Evolutionary conservation across 1,284 basidiomycete species (phyloP).

Genomic region (Sphagnurus paluster): DNA sequence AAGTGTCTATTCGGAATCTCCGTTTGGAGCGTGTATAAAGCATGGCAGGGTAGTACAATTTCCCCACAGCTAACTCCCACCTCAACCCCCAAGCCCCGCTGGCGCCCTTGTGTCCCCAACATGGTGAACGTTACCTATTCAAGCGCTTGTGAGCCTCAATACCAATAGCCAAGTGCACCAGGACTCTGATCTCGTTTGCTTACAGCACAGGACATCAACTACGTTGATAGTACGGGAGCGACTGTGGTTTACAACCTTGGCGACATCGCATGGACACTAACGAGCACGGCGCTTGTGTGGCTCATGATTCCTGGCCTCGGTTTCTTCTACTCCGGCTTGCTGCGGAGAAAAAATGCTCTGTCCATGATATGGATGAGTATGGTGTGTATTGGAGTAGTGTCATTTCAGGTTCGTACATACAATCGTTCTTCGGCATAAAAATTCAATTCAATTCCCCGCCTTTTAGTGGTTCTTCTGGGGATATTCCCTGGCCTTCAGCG

Average conservation of each 20-base stretch:
- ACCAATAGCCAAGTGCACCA: no score
- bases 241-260: conserved; percentile 63
- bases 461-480: conserved; percentile 72
- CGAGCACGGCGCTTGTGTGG: conserved; percentile 78
- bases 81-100: background rate
- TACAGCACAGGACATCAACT: conserved; percentile 31
- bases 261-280: conserved; percentile 79
- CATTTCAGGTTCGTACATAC: conserved; percentile 60
- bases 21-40: conserved; percentile 7
- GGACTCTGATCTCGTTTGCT: background rate
- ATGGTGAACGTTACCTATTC: conserved; percentile 13
- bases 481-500: conserved; percentile 70
- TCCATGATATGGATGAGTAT: conserved; percentile 90
- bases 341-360: conserved; percentile 83
- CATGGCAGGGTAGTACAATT: no score
- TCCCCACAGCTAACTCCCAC: no score
- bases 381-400: conserved; percentile 73
- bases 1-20: background rate
- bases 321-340: conserved; percentile 87
- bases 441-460: conserved; percentile 17
- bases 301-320: conserved; percentile 93
- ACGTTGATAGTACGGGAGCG: conserved; percentile 26
- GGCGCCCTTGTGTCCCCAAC: background rate
- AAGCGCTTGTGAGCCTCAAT: conserved; percentile 5
- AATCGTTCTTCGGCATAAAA: conserved; percentile 25